phyloP scores from a whole-genome alignment of 1,284 basidiomycete genomes.

The Phlebopus sp. region DNA sequence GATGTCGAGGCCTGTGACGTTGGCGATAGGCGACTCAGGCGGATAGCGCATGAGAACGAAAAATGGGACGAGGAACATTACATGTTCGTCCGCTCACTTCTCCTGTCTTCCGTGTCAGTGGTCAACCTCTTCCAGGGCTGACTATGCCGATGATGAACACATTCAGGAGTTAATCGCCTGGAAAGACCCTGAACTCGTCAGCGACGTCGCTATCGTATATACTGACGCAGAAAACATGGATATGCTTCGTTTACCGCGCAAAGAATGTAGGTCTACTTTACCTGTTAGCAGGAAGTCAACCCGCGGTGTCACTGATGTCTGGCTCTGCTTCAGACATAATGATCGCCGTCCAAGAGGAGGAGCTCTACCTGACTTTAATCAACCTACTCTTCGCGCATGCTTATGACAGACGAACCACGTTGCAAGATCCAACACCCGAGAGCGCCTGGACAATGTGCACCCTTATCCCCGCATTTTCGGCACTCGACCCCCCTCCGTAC shows the following conservation, averaged over 20 bases:
- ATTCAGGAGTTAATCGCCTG: conserved; percentile 67
- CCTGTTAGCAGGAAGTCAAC: neutral
- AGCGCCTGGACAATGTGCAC: conserved; percentile 78
- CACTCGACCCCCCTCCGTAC: conserved; percentile 68
- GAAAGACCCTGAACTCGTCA: conserved; percentile 48
- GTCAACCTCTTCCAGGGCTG: conserved; percentile 51
- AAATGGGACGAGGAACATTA: conserved; percentile 84
- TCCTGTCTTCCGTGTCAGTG: neutral
- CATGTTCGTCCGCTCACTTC: conserved; percentile 47
- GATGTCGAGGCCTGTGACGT: conserved; percentile 52
- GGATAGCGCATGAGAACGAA: conserved; percentile 58
- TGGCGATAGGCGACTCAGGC: conserved; percentile 45
- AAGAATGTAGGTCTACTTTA: conserved; percentile 59
- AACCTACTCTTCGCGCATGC: conserved; percentile 71
- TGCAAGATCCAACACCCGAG: conserved; percentile 73
- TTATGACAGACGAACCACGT: conserved; percentile 74
- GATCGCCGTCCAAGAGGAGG: conserved; percentile 49
- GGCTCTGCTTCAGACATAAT: conserved; percentile 50
- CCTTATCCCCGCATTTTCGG: conserved; percentile 71
- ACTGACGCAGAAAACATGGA: conserved; percentile 66
- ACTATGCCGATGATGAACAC: conserved; percentile 70
- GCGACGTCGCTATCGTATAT: conserved; percentile 45
- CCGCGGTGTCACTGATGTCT: conserved; percentile 1
- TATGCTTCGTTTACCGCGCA: conserved; percentile 69
- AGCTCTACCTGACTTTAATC: conserved; percentile 64